Evolutionary conservation across 2,329 filamentous ascomycete species (phyloP).

Genomic region (Colletotrichum somersetense): DNA sequence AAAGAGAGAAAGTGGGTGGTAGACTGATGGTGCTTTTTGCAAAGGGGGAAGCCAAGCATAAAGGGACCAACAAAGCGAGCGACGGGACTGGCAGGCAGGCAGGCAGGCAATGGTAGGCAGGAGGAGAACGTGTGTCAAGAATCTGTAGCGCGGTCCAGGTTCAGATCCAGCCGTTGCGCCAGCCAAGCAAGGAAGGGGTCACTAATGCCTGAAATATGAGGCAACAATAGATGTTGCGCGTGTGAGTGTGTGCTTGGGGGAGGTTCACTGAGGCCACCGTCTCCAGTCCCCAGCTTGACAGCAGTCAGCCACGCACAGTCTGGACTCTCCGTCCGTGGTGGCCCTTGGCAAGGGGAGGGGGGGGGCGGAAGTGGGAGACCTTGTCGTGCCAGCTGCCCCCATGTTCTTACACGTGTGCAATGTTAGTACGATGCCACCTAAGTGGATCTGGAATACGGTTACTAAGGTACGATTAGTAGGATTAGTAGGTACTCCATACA

Average conservation of each 20-base stretch:
- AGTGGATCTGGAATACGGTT: conserved; percentile 7
- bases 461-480: not conserved
- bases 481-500: no score
- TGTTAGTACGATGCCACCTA: not conserved
- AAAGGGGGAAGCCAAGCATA: conserved; percentile 37
- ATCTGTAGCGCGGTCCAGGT: conserved; percentile 40
- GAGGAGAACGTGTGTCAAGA: conserved; percentile 41
- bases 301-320: not conserved
- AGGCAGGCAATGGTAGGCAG: conserved; percentile 12
- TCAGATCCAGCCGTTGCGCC: conserved; percentile 34
- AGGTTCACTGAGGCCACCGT: not conserved
- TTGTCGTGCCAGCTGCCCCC: conserved; percentile 25
- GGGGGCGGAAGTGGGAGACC: not conserved
- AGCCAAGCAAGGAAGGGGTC: conserved; percentile 20
- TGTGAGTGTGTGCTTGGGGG: not conserved
- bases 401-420: conserved; percentile 7
- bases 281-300: not conserved
- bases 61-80: conserved; percentile 37
- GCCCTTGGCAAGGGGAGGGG: conserved; percentile 3
- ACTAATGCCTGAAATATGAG: conserved; percentile 27
- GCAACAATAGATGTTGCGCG: conserved; percentile 9
- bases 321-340: not conserved
- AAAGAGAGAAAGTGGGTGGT: conserved; percentile 23
- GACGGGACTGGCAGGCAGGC: conserved; percentile 22
- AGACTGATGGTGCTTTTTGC: conserved; percentile 33